phyloP scores from a whole-genome alignment of 768 basidiomycete genomes.

The Udeniomyces megalosporus region DNA sequence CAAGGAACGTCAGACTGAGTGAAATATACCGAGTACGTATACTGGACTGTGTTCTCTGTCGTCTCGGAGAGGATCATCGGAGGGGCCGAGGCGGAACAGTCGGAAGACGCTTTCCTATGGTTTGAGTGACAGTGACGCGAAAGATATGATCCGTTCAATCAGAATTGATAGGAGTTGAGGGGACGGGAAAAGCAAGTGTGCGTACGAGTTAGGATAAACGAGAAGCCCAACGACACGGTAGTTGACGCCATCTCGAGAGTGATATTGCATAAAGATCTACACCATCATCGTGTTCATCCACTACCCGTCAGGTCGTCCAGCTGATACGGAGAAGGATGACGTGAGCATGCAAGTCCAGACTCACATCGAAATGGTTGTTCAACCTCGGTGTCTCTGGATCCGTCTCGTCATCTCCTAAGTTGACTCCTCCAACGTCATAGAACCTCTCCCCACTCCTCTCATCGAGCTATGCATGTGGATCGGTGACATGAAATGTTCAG shows the following conservation, averaged over 20 bases:
- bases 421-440: conserved; percentile 74
- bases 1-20: conserved; percentile 43
- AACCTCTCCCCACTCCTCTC: conserved; percentile 63
- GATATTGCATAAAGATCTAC: conserved; percentile 40
- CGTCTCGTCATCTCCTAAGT: conserved; percentile 47
- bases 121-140: neutral
- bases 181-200: neutral
- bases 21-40: conserved; percentile 74
- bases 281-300: neutral
- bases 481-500: neutral
- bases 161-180: neutral
- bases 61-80: conserved; percentile 45
- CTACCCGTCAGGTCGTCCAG: too few relatives aligned
- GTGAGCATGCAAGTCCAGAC: neutral
- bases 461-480: too few relatives aligned
- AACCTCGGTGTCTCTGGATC: conserved; percentile 48
- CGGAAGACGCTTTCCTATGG: conserved; percentile 11
- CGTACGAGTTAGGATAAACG: conserved; percentile 37
- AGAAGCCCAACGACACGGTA: conserved; percentile 83
- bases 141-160: neutral
- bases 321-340: too few relatives aligned
- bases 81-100: conserved; percentile 23
- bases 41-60: conserved; percentile 40
- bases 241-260: conserved; percentile 48
- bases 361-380: conserved; percentile 73